A percentile compares a stretch with the other conserved stretches of the same genome.
These are phyloP conservation scores for Dimargaris xerosporica DNA, from an alignment of 192 early-diverging fungal genomes.

Conservation along the genomic window DNA sequence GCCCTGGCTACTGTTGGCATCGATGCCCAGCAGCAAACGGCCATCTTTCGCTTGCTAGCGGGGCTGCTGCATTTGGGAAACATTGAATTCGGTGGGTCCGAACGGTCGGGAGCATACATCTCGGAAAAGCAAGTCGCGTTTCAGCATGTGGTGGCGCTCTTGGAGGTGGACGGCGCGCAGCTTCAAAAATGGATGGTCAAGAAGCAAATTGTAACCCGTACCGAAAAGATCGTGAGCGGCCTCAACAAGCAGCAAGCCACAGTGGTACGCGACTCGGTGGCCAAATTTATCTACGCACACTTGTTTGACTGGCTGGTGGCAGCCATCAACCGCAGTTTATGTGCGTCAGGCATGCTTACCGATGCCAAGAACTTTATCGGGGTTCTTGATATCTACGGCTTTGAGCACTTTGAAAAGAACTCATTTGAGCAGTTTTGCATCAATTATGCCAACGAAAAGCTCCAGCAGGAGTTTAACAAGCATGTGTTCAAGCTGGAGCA, in stretches of 20 bases:
- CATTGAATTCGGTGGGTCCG: slow-evolving; percentile 65
- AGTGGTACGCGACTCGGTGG: slow-evolving; percentile 80
- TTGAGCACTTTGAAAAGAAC: slow-evolving; percentile 99
- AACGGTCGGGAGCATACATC: slow-evolving; percentile 48
- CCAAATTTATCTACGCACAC: slow-evolving; percentile 91
- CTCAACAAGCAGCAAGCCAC: slow-evolving; percentile 56
- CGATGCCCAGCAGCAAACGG: slow-evolving; percentile 64
- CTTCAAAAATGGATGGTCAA: slow-evolving; percentile 93
- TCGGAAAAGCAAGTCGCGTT: slow-evolving; percentile 65
- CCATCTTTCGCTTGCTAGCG: slow-evolving; percentile 81
- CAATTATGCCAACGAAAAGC: slow-evolving; percentile 92
- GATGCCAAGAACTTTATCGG: slow-evolving; percentile 68
- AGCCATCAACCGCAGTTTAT: slow-evolving; percentile 71
- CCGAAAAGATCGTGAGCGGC: slow-evolving; percentile 80
- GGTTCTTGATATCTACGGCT: slow-evolving; percentile 98
- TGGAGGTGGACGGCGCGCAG: slow-evolving; percentile 60
- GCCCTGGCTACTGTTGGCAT: slow-evolving; percentile 79
- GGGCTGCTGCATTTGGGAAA: slow-evolving; percentile 92
- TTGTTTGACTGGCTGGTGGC: slow-evolving; percentile 95
- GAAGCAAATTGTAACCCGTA: slow-evolving; percentile 79
- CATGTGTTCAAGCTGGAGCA: slow-evolving; percentile 99
- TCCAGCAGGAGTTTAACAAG: slow-evolving; percentile 97
- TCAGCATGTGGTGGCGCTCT: slow-evolving; percentile 44
- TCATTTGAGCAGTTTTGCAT: slow-evolving; percentile 99
- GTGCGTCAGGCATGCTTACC: slow-evolving; percentile 15